A percentile compares a stretch with the other conserved stretches of the same genome.
Evolutionary conservation across 176 grass and related monocot genomes (phyloP).

Genomic region (Dactylis glomerata): DNA sequence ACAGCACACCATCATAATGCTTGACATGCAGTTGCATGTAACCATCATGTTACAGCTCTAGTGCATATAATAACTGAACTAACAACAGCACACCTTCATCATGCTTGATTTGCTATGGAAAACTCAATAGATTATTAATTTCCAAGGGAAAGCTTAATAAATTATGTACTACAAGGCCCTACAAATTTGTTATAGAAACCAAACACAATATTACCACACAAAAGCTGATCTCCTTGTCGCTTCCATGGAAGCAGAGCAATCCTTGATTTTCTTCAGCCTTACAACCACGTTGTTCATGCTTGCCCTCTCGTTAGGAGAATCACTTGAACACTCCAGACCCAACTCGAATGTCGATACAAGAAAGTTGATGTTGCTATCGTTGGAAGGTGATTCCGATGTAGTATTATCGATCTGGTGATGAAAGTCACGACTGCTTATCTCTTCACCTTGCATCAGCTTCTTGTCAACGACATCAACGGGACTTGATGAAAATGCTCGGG

Average conservation of each 20-base stretch:
- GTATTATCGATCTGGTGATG: not conserved
- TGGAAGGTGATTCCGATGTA: not conserved
- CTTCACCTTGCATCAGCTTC: not conserved
- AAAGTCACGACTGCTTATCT: not conserved
- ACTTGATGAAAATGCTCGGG: not conserved
- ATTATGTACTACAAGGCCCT: not conserved
- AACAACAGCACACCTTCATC: too few relatives aligned
- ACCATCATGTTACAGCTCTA: too few relatives aligned
- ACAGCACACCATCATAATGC: too few relatives aligned
- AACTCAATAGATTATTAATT: not conserved
- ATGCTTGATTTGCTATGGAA: too few relatives aligned
- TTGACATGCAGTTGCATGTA: too few relatives aligned
- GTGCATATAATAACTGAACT: too few relatives aligned
- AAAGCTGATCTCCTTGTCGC: not conserved
- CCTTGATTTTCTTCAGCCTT: slow-evolving; percentile 2
- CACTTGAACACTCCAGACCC: not conserved
- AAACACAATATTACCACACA: not conserved
- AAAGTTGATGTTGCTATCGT: too few relatives aligned
- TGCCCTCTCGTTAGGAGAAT: not conserved
- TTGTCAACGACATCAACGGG: not conserved
- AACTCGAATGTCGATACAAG: not conserved
- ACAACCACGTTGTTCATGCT: not conserved
- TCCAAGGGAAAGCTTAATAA: too few relatives aligned
- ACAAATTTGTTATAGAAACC: not conserved
- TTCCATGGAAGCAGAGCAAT: not conserved